Base-by-base conservation (phyloP, 2,329 filamentous ascomycete species). In the Trichophyton verrucosum region DNA sequence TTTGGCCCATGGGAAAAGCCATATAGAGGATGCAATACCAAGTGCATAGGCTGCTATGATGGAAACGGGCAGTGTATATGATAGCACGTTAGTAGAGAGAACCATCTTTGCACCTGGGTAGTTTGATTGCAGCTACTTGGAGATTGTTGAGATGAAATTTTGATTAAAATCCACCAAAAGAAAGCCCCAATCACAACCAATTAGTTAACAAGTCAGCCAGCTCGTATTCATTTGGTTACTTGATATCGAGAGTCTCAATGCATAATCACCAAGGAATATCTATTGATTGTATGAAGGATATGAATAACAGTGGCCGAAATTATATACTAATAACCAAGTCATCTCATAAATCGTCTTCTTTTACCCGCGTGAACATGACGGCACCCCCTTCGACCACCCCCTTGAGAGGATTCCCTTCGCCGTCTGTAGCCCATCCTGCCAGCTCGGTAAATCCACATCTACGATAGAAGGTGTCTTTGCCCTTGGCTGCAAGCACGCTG, bases 391-490 rank as follows among this genome's bases (percentile, higher is more conserved):
- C 36, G 15, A 62, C 30, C 11, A 57, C 3, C 42, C 33, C 33
- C 40, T 57, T 51, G 38, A 62, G 42, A 1, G 61, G 61, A 57
- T 62, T 62, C 3, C 17, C 61, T 40, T 62, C 57, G 13, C 61
- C 61, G 13, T 60, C 61, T 6, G 57, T 62, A 3, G 30, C 40
- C 61, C 61, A 58, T 57, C 61, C 61, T 2, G 57, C 61, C 49
- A 62, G 20, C 8, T 62, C 61, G 4, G 58, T 51, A 13, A 62
- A 62, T 2, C 61, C 61, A 33, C 61, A 62, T 51, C 61, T 46
- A 8, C 42, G 61, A 24, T 62, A 62, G 36, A 62, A 62, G 3
- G 13, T 57, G 11, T 62, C 61, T 17, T 62, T 62, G 6, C 58
- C 61, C 20, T 60, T 60, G 20, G 61, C 57, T 49, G 42, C 57